Evolutionary conservation across 352 stramenopile genomes (phyloP).

Genomic region (Phytophthora ramorum): DNA sequence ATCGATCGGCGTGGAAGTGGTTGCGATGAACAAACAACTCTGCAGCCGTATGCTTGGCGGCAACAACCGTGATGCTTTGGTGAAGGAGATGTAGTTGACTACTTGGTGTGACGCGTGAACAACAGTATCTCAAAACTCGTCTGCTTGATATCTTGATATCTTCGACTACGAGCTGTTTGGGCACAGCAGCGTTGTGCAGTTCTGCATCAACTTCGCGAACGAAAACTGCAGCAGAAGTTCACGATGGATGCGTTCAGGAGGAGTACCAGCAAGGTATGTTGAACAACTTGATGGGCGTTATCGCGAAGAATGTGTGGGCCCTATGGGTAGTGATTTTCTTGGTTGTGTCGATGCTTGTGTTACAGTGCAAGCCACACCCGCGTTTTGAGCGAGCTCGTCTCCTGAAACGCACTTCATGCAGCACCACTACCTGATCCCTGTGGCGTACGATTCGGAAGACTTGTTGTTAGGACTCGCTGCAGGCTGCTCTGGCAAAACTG

Average conservation of each 20-base stretch:
- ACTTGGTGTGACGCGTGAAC: slow-evolving; percentile 92
- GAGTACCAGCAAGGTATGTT: slow-evolving; percentile 86
- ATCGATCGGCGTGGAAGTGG: slow-evolving; percentile 81
- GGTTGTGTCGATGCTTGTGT: slow-evolving; percentile 90
- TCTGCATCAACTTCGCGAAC: slow-evolving; percentile 97
- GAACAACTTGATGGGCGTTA: slow-evolving; percentile 90
- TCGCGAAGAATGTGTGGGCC: slow-evolving; percentile 91
- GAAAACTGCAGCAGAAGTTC: slow-evolving; percentile 95
- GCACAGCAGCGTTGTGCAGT: slow-evolving; percentile 95
- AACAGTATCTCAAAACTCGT: slow-evolving; percentile 77
- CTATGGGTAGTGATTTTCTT: slow-evolving; percentile 89
- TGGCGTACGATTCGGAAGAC: slow-evolving; percentile 81
- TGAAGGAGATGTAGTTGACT: slow-evolving; percentile 96
- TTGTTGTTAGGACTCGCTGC: slow-evolving; percentile 89
- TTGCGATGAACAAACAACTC: slow-evolving; percentile 67
- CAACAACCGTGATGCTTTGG: slow-evolving; percentile 94
- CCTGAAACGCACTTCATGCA: slow-evolving; percentile 79
- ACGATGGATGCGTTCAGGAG: slow-evolving; percentile 87
- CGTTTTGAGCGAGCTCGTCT: slow-evolving; percentile 79
- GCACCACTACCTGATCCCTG: slow-evolving; percentile 80
- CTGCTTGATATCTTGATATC: slow-evolving; percentile 97
- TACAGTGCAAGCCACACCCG: slow-evolving; percentile 80
- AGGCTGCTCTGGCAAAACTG: slow-evolving; percentile 78
- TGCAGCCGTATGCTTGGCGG: slow-evolving; percentile 84
- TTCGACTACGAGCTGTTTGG: slow-evolving; percentile 97